Evolutionary conservation across 148 eudicot genomes (phyloP), one percentile per base, ranked within the genome.

Genomic region (Simmondsia chinensis): DNA sequence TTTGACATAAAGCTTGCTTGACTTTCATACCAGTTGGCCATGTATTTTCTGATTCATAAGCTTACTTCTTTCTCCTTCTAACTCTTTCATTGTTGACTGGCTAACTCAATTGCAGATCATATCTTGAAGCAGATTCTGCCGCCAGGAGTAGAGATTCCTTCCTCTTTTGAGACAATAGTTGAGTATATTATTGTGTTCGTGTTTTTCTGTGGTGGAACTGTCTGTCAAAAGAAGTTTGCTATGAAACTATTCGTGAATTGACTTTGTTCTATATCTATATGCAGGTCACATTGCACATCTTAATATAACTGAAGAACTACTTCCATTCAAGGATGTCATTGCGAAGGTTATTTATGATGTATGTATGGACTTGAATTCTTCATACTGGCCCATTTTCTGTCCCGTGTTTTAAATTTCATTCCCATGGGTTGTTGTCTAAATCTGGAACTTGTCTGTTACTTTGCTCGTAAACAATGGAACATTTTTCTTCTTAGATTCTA

Each of bases 261-360:
- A 63, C 36, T 28, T 15, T 47, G 35, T 10, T 63, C 36, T 16
- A 9, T 40, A 23, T 38, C 55, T 39, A n/a, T 33, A 26, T 80
- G 77, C 96, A 93, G 99, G 96, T 74, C 99, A 93, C 43, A 53
- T 93, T 66, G 99, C 96, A 44, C 99, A 93, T 68, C 71, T 93
- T 61, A 93, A 93, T 71, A 82, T 93, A 39, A 43, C 74, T n/a
- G 89, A 86, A 48, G 99, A 86, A 46, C 72, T 86, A 39, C 83
- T 93, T 48, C 77, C 87, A 13, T 93, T 72, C 69, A 93, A 93
- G 76, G 83, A 77, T 65, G 70, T 75, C 41, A 59, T 93, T 23
- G 96, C 99, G 12, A 82, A 80, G 66, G 99, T 93, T 56, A 82
- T 93, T 29, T 86, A 79, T 69, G 99, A 93, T 66, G 96, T 93